Conservation (phyloP, 2,329 filamentous ascomycete species). For the Penicillium griseofulvum region DNA sequence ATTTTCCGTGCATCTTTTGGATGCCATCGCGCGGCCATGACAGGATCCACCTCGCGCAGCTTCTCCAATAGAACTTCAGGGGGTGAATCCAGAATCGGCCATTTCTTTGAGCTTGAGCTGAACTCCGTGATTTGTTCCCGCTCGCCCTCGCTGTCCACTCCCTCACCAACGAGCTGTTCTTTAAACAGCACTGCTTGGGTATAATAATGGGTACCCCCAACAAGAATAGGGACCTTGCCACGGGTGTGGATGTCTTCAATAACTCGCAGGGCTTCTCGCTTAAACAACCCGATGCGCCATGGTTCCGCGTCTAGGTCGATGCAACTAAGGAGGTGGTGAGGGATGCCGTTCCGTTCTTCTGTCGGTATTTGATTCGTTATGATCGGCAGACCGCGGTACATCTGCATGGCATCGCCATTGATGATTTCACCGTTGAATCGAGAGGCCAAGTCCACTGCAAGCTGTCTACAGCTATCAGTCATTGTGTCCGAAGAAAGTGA, state of each 20-base stretch:
- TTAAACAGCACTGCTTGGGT: conserved; percentile 83
- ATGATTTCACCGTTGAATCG: conserved; percentile 89
- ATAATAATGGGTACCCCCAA: conserved; percentile 96
- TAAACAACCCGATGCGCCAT: conserved; percentile 80
- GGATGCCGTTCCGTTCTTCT: conserved; percentile 73
- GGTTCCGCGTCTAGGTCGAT: conserved; percentile 73
- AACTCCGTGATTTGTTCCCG: conserved; percentile 21
- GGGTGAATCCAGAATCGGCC: conserved; percentile 69
- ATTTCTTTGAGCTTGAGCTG: conserved; percentile 43
- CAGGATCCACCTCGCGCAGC: conserved; percentile 76
- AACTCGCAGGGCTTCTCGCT: conserved; percentile 62
- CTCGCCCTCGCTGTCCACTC: conserved; percentile 26
- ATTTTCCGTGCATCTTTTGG: conserved; percentile 92
- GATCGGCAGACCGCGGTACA: conserved; percentile 86
- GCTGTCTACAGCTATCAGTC: conserved; percentile 52
- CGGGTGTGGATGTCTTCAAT: conserved; percentile 76
- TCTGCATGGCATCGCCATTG: conserved; percentile 97
- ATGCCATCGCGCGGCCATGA: conserved; percentile 90
- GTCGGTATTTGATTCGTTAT: conserved; percentile 89
- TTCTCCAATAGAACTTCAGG: conserved; percentile 70
- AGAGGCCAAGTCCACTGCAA: conserved; percentile 82
- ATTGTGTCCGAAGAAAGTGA: background rate
- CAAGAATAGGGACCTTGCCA: conserved; percentile 81
- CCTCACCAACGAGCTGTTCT: conserved; percentile 58
- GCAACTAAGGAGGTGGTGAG: conserved; percentile 82